Evolutionary conservation across 768 basidiomycete species (phyloP), one percentile per base, ranked within the genome.

Genomic region (Hypholoma sublateritium): DNA sequence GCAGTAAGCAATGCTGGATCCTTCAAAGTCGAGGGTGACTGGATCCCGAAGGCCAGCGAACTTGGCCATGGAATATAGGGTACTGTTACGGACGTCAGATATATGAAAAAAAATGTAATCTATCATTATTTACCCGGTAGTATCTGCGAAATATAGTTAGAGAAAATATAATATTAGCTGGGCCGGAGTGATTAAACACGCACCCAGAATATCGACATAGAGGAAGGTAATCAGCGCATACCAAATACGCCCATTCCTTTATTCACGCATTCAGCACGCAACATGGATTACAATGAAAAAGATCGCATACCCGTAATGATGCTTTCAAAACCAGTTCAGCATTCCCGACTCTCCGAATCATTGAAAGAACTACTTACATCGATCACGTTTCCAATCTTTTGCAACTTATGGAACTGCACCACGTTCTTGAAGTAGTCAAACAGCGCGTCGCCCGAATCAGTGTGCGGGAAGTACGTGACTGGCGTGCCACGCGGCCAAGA

Each of bases 31-130:
- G 55, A 92, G 76, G 22, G 91, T 93, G 13, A 90, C 82, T 1
- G 87, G 87, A 66, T 93, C 87, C 46, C 90, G 89, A 1, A 95
- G 80, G n/a, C 89, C 90, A 5, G 92, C 91, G 60, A 93, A 93
- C 69, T 89, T 92, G 52, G 91, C 89, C 92, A 95, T 93, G 37
- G 92, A 88, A 68, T 93, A 93, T 4, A 95, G 75, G 8, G 92
- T 93, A 66, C 92, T 88, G 53, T 21, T 4, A 12, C n/a, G 19
- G 74, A 77, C 73, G 46, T 53, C 13, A 55, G 41, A 17, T 35
- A 50, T 34, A 19, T 48, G 24, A 21, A 12, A 25, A 19, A 32
- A 17, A 37, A 42, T 35, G 25, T 28, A 28, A 14, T 24, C 14
- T 11, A 35, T 28, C 5, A 36, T 21, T 43, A 42, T 59, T 60